A percentile compares a stretch with the other conserved stretches of the same genome.
Evolutionary conservation across 2,329 filamentous ascomycete genomes (phyloP).

Genomic region (Fusarium proliferatum): DNA sequence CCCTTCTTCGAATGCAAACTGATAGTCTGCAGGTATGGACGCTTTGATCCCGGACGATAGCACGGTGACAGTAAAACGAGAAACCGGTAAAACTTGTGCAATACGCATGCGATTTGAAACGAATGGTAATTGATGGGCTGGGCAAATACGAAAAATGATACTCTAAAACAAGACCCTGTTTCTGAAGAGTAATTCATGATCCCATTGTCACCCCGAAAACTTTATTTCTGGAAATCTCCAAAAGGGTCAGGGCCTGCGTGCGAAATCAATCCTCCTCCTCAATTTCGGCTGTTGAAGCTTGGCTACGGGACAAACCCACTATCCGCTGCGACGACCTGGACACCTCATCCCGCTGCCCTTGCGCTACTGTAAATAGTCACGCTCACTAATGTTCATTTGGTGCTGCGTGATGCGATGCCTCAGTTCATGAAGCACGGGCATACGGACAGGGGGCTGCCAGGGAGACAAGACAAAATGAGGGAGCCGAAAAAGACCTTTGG

Average conservation of each 20-base stretch:
- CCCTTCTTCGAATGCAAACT: background rate
- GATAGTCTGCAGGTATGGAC: background rate
- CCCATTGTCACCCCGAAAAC: slow-evolving; percentile 15
- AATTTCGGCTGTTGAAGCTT: slow-evolving; percentile 44
- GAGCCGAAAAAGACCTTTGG: background rate
- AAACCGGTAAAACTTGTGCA: slow-evolving; percentile 14
- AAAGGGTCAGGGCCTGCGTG: background rate
- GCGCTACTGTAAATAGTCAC: slow-evolving; percentile 36
- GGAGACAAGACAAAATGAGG: background rate
- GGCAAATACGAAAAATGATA: slow-evolving; percentile 14
- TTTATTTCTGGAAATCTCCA: slow-evolving; percentile 23
- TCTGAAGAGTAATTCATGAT: background rate
- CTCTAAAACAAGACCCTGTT: slow-evolving; percentile 25
- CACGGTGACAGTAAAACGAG: slow-evolving; percentile 9
- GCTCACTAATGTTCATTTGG: slow-evolving; percentile 22
- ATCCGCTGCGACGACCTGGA: slow-evolving; percentile 9
- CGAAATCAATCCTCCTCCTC: slow-evolving; percentile 6
- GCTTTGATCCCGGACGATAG: slow-evolving; percentile 20
- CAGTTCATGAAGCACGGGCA: slow-evolving; percentile 4
- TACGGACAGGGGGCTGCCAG: background rate
- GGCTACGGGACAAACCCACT: slow-evolving; percentile 15
- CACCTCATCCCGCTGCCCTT: background rate
- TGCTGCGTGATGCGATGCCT: slow-evolving; percentile 21
- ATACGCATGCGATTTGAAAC: slow-evolving; percentile 19
- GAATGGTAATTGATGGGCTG: background rate